Base-by-base conservation (phyloP, 805 yeast species). In the Pichia deserticola region DNA sequence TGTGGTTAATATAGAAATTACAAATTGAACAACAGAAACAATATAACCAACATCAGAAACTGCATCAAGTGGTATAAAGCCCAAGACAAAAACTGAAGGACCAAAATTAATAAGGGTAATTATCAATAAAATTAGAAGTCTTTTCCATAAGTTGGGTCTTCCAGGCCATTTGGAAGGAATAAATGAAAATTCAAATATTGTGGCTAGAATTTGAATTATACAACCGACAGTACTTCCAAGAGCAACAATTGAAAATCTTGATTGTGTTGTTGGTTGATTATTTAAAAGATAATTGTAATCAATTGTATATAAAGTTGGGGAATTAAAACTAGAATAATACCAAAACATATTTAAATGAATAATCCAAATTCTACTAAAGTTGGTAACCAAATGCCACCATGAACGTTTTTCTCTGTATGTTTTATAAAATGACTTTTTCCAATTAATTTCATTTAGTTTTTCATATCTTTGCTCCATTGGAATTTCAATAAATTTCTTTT, bases 351-450 rank as follows among this genome's bases (percentile, higher is more conserved):
- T 63, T 6, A 74, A 54, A 55, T 77, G 82, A 45, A 77, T 74
- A 11, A 74, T 71, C 82, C 82, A 77, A 13, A 77, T 71, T 52
- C 82, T 61, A 55, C 72, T 75, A 53, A 76, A 77, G 54, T 77
- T 76, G 1, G 77, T 70, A 0, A 76, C 63, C 4, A 73, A 53
- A 59, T 77, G 82, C 57, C 73, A 60, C 79, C 80, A 77, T 1
- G 77, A 65, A 51, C 82, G 62, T 43, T 63, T 68, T 51, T 77
- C 82, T 29, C 59, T 64, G 53, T 71, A 77, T 0, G 80, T 75
- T 54, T 77, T 77, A 52, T 60, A 63, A 50, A 76, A 73, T 1
- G 61, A 63, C 13, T 63, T 63, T 9, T 63, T 53, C 81, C 81
- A 77, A 13, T 62, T 57, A 12, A 76, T 65, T 4, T 59, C 44